Percentiles rank a stretch among this genome's conserved stretches.
Evolutionary conservation across 176 grass and related monocot species (phyloP).

Genomic region (Pharus latifolius): DNA sequence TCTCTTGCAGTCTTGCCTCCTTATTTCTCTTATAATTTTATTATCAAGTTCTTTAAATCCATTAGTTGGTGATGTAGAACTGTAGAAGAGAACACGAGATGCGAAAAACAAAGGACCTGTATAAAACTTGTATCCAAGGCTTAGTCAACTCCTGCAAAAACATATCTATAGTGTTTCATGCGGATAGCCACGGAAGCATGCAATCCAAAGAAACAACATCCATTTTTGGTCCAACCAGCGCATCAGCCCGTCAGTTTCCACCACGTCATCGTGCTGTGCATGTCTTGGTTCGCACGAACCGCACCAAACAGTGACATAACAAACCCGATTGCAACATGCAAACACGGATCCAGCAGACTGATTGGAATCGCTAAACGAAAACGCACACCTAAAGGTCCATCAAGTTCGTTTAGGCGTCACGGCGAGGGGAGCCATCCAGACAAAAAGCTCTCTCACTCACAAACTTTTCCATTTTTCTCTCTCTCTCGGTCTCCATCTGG

Average conservation of each 20-base stretch:
- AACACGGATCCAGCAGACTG: slow-evolving; percentile 2
- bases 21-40: no score
- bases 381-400: slow-evolving; percentile 40
- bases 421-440: neutral
- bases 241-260: neutral
- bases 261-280: slow-evolving; percentile 9
- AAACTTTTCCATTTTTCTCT: neutral
- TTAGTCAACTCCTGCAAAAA: no score
- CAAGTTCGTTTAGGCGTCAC: slow-evolving; percentile 41
- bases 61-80: no score
- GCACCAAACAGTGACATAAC: slow-evolving; percentile 34
- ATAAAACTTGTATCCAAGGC: no score
- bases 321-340: slow-evolving; percentile 35
- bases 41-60: no score
- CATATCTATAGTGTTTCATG: no score
- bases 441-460: slow-evolving; percentile 10
- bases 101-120: no score
- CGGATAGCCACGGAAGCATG: neutral
- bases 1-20: no score
- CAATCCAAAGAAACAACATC: slow-evolving; percentile 9
- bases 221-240: slow-evolving; percentile 31
- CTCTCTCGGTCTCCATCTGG: neutral
- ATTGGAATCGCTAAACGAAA: neutral
- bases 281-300: slow-evolving; percentile 47
- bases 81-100: no score